Evolutionary conservation across 305 asterid genomes (phyloP).

Genomic region (Euphrasia arctica): DNA sequence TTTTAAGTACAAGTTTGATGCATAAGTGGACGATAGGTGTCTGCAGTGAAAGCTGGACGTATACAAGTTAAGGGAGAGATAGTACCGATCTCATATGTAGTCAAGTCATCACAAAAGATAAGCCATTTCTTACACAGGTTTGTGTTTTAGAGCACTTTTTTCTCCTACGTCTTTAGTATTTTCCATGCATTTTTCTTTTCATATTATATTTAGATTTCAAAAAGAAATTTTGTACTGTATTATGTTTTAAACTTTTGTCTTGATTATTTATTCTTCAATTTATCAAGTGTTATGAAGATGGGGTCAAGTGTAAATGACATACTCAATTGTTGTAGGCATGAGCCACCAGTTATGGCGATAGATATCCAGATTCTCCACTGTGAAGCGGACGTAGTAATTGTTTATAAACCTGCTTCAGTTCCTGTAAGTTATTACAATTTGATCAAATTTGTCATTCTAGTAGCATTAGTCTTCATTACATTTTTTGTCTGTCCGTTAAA

Average conservation of each 20-base stretch:
- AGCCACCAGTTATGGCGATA: conserved; percentile 95
- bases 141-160: conserved; percentile 14
- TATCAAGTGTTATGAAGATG: conserved; percentile 8
- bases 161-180: not conserved
- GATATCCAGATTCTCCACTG: conserved; percentile 68
- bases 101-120: conserved; percentile 78
- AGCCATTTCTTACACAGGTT: conserved; percentile 97
- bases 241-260: not conserved
- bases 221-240: no score
- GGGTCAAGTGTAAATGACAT: conserved; percentile 38
- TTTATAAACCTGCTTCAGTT: conserved; percentile 93
- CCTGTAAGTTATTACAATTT: conserved; percentile 63
- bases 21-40: conserved; percentile 43
- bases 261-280: conserved; percentile 16
- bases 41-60: conserved; percentile 90
- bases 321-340: conserved; percentile 82
- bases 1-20: conserved; percentile 10
- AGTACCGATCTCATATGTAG: conserved; percentile 66
- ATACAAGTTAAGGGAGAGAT: conserved; percentile 87
- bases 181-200: conserved; percentile 9
- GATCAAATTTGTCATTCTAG: not conserved
- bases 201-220: not conserved
- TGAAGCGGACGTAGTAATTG: conserved; percentile 73
- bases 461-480: not conserved
- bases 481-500: not conserved